Evolutionary conservation across 2,329 filamentous ascomycete species (phyloP).

Genomic region (Alternaria gaisen): DNA sequence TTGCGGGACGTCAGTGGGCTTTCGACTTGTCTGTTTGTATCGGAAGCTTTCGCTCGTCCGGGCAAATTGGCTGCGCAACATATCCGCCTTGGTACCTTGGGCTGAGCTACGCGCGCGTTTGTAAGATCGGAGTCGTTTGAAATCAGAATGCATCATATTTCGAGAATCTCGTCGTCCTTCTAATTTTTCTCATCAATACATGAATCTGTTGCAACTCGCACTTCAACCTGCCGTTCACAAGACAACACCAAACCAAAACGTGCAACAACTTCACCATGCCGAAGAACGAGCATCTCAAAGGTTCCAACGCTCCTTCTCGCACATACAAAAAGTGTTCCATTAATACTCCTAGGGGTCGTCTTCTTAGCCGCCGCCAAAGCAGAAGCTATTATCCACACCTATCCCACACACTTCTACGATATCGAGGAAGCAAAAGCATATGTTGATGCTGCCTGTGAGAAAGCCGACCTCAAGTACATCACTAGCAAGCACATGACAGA

Average conservation of each 20-base stretch:
- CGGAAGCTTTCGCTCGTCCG: not conserved
- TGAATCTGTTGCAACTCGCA: not conserved
- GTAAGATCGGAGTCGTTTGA: not conserved
- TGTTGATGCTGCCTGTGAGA: slow-evolving; percentile 4
- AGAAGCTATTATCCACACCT: not conserved
- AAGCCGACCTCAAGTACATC: not conserved
- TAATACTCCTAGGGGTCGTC: not conserved
- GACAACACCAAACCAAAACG: not conserved
- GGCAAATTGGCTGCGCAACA: not conserved
- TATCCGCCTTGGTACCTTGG: not conserved
- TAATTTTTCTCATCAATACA: not conserved
- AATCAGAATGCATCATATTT: not conserved
- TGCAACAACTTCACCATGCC: not conserved
- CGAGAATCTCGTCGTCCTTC: not conserved
- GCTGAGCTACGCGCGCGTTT: not conserved
- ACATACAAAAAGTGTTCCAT: not conserved
- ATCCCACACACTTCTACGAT: slow-evolving; percentile 13
- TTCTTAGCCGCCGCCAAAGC: not conserved
- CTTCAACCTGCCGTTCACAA: not conserved
- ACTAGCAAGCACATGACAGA: not conserved
- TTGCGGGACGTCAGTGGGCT: not conserved
- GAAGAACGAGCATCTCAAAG: not conserved
- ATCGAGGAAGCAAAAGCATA: slow-evolving; percentile 16
- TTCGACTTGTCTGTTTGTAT: not conserved
- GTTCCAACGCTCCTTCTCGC: not conserved